Evolutionary conservation across 768 basidiomycete genomes (phyloP), one percentile per base, ranked within the genome.

Genomic region (Hygrocybe coccinea): DNA sequence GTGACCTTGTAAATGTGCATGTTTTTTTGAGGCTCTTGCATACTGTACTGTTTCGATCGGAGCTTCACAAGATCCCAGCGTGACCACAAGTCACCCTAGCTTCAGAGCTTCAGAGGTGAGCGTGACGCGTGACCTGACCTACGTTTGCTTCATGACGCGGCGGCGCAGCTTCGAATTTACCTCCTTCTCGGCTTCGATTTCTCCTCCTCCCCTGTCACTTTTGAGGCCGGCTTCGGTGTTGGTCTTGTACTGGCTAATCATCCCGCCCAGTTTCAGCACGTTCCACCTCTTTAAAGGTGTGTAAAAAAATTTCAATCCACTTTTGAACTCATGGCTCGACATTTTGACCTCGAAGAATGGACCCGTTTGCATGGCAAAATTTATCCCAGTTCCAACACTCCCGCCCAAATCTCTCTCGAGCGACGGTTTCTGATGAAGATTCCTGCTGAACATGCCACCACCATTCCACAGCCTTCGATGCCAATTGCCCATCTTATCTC

Each of bases 11-110:
- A 49, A 6, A 49, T 49, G 5, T 25, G 48, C 12, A 49, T 2
- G 3, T 15, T 29, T 24, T 49, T 49, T 35, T 49, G 48, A 12
- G 48, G 48, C 25, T 49, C 48, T 24, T 49, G 48, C 48, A 49
- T 49, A 21, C 39, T 41, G 39, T 41, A 41, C 39, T 4, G 39
- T 41, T 41, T 41, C 11, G 19, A 41, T 21, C 39, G 11, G 39
- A 41, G 39, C 15, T 41, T 41, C 39, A 21, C 11, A 11, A 21
- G 19, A 15, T 41, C 19, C 19, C 39, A 41, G 39, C 39, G 11
- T 41, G 39, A 41, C 39, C 39, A 15, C 10, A 41, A 21, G 39
- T 41, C 39, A 41, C 39, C 39, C 39, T 41, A 41, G 39, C 39
- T 41, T 41, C 39, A 21, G 39, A 21, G 39, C 39, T 41, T 41